Conservation (phyloP, 2,329 filamentous ascomycete genomes). For the Lojkania enalia region DNA sequence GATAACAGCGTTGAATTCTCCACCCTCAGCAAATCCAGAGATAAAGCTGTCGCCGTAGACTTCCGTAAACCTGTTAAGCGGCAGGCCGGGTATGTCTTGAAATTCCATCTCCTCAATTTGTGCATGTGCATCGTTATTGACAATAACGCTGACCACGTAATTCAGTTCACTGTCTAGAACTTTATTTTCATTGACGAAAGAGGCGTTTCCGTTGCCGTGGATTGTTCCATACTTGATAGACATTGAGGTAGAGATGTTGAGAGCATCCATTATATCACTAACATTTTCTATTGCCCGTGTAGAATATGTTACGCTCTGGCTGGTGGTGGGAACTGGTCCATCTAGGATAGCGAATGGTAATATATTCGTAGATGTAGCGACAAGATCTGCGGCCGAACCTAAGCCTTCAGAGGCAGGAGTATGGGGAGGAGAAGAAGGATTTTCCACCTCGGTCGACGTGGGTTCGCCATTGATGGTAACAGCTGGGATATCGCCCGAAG, state of each 20-base stretch:
- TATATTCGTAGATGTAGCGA: slow-evolving; percentile 12
- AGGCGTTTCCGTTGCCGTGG: slow-evolving; percentile 36
- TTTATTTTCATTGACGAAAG: slow-evolving; percentile 36
- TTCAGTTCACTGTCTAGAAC: slow-evolving; percentile 36
- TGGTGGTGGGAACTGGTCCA: slow-evolving; percentile 26
- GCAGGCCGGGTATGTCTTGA: slow-evolving; percentile 29
- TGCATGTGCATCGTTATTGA: slow-evolving; percentile 29
- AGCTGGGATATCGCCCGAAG: slow-evolving; percentile 14
- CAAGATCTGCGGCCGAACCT: slow-evolving; percentile 16
- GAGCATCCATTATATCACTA: slow-evolving; percentile 45
- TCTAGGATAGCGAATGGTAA: slow-evolving; percentile 20
- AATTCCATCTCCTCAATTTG: slow-evolving; percentile 27
- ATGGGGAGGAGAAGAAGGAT: slow-evolving; percentile 3
- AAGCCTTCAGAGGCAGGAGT: slow-evolving; percentile 3
- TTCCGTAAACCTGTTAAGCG: slow-evolving; percentile 35
- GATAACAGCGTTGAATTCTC: slow-evolving; percentile 40
- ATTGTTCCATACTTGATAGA: slow-evolving; percentile 46
- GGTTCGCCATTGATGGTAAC: slow-evolving; percentile 22
- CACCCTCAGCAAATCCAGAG: slow-evolving; percentile 38
- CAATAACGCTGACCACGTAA: slow-evolving; percentile 34
- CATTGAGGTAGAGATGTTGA: slow-evolving; percentile 45
- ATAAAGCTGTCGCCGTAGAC: slow-evolving; percentile 42
- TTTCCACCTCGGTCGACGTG: neutral
- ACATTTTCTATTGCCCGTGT: slow-evolving; percentile 39
- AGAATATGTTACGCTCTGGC: slow-evolving; percentile 37